These are phyloP conservation scores for Choiromyces venosus DNA, from an alignment of 495 filamentous ascomycete species.

Conservation along the genomic window DNA sequence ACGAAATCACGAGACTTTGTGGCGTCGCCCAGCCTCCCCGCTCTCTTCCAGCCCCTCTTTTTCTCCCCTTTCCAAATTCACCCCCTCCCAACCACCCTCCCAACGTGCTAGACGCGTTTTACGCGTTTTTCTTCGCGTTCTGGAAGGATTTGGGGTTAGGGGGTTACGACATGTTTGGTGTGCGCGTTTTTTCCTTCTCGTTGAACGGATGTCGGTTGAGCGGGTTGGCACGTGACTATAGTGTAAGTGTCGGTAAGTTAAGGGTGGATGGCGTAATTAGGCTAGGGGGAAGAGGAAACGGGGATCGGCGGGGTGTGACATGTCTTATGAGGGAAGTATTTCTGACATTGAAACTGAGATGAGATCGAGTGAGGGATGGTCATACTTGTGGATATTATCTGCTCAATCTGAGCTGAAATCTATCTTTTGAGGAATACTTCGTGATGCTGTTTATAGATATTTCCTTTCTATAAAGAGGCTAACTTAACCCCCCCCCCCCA, in stretches of 20 bases:
- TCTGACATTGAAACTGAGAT: background rate
- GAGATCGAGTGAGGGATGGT: background rate
- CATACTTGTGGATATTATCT: background rate
- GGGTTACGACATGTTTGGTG: background rate
- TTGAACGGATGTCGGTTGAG: background rate
- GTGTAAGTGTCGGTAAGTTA: background rate
- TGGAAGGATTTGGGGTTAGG: background rate
- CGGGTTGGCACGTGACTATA: background rate
- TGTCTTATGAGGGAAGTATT: background rate
- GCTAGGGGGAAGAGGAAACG: background rate
- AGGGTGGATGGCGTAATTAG: background rate
- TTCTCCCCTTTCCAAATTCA: background rate
- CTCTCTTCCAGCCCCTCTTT: conserved; percentile 2
- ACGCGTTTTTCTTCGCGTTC: conserved; percentile 1
- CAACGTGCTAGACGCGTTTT: background rate
- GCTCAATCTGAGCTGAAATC: background rate
- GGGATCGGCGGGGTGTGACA: background rate
- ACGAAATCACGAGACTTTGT: conserved; percentile 2
- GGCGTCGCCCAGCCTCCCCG: conserved; percentile 2
- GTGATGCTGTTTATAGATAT: background rate
- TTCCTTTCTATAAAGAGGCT: background rate
- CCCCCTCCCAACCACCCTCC: background rate
- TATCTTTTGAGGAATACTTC: background rate
- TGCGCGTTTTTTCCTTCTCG: background rate
- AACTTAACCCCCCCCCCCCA: no score